phyloP scores from a whole-genome alignment of 495 filamentous ascomycete species.

The Geoglossum glabrum region DNA sequence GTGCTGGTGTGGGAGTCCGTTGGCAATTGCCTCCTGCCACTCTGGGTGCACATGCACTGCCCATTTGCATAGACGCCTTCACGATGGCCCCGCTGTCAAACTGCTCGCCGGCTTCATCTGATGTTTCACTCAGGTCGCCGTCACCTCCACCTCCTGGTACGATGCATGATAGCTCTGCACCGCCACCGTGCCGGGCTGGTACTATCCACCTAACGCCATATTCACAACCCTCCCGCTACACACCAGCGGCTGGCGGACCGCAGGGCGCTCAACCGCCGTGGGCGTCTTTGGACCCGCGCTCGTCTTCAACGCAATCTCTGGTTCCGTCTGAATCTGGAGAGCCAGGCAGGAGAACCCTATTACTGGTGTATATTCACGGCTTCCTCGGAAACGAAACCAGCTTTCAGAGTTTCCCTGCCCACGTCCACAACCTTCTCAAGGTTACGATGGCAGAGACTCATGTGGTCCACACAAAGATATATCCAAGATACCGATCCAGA shows the following conservation, averaged over 20 bases:
- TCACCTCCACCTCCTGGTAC: not conserved
- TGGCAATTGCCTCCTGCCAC: not conserved
- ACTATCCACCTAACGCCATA: slow-evolving; percentile 1
- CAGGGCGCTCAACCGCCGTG: slow-evolving; percentile 7
- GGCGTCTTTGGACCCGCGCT: slow-evolving; percentile 31
- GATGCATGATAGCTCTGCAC: not conserved
- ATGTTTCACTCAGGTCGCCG: not conserved
- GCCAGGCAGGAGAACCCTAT: slow-evolving; percentile 30
- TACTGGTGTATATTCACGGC: slow-evolving; percentile 77
- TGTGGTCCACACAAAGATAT: slow-evolving; percentile 73
- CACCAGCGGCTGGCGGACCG: not conserved
- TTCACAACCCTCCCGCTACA: not conserved
- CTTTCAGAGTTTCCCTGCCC: slow-evolving; percentile 71
- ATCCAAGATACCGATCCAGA: slow-evolving; percentile 75
- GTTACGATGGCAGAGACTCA: slow-evolving; percentile 47
- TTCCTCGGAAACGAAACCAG: slow-evolving; percentile 83
- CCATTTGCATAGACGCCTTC: not conserved
- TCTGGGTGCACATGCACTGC: not conserved
- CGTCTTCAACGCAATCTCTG: slow-evolving; percentile 43
- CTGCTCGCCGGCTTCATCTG: not conserved
- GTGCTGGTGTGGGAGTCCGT: too few relatives aligned
- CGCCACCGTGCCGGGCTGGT: not conserved
- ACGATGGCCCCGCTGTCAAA: not conserved
- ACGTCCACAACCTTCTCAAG: slow-evolving; percentile 65
- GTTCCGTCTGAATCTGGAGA: slow-evolving; percentile 25